These are phyloP conservation scores for Solanum hybrid DNA, from an alignment of 305 asterid species.

Conservation along the genomic window DNA sequence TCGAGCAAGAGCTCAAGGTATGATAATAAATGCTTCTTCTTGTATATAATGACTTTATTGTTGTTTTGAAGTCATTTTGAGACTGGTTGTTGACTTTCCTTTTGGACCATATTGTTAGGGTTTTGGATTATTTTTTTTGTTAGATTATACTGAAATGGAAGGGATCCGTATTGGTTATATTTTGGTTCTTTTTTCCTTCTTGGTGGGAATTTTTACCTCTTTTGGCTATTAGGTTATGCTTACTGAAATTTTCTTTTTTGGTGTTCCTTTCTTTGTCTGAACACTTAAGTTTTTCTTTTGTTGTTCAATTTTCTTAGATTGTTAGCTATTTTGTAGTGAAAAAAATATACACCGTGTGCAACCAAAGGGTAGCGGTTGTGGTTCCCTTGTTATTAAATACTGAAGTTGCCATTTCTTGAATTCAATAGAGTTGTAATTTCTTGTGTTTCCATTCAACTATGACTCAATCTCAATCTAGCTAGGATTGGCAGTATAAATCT, in stretches of 20 bases:
- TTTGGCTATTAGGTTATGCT: neutral
- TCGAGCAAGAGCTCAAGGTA: constrained; percentile 43
- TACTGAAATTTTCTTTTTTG: neutral
- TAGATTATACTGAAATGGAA: neutral
- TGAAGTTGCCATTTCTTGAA: neutral
- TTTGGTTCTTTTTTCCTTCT: neutral
- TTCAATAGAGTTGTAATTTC: neutral
- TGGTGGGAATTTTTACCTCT: neutral
- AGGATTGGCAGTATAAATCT: neutral
- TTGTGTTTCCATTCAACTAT: neutral
- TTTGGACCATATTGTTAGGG: neutral
- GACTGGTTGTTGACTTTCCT: neutral
- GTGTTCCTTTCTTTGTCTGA: neutral
- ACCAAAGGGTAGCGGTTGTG: neutral
- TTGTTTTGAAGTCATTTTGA: neutral
- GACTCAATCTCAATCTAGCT: neutral
- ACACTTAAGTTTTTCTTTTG: neutral
- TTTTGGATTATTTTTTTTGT: neutral
- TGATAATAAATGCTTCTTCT: neutral
- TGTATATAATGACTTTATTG: neutral
- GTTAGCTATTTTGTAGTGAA: neutral
- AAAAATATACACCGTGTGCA: neutral
- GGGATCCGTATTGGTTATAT: neutral
- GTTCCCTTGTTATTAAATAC: neutral
- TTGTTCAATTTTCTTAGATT: neutral